Percentiles rank a stretch among this genome's conserved stretches.
Evolutionary conservation across 257 asterid species (phyloP).

Genomic region (Apocynum venetum): DNA sequence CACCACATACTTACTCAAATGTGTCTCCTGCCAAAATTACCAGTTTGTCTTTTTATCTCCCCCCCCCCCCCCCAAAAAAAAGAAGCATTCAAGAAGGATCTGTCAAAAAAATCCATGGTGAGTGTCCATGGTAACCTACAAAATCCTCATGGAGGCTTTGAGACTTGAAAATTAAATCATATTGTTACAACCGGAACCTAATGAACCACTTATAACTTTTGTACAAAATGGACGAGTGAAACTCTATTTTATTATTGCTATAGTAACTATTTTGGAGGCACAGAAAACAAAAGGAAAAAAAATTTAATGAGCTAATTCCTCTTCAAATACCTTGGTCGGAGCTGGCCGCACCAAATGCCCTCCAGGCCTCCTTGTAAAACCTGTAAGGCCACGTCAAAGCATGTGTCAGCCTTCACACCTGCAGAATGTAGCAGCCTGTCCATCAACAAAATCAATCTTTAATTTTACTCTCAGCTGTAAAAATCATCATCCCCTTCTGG

Average conservation of each 20-base stretch:
- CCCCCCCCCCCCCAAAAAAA: not conserved
- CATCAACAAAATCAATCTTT: not conserved
- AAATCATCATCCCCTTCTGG: not conserved
- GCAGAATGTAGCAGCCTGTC: slow-evolving; percentile 1
- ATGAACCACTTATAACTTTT: slow-evolving; percentile 3
- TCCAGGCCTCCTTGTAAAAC: not conserved
- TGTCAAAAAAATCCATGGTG: not conserved
- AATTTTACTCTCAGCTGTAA: not conserved
- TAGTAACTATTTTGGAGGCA: slow-evolving; percentile 7
- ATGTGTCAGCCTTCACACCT: not conserved
- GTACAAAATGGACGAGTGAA: slow-evolving; percentile 9
- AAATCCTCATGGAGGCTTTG: not conserved
- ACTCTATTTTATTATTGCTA: not conserved
- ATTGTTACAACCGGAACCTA: not conserved
- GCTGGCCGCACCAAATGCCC: slow-evolving; percentile 1
- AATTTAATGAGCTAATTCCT: not conserved
- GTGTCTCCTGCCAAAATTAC: not conserved
- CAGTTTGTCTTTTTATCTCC: not conserved
- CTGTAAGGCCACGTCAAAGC: not conserved
- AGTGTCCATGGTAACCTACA: not conserved
- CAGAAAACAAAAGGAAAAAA: not conserved
- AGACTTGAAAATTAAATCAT: not conserved
- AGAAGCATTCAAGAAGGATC: not conserved
- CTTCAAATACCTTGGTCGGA: slow-evolving; percentile 8
- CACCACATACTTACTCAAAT: too few relatives aligned